phyloP scores from a whole-genome alignment of 352 stramenopile species.

The Phytophthora capsici region DNA sequence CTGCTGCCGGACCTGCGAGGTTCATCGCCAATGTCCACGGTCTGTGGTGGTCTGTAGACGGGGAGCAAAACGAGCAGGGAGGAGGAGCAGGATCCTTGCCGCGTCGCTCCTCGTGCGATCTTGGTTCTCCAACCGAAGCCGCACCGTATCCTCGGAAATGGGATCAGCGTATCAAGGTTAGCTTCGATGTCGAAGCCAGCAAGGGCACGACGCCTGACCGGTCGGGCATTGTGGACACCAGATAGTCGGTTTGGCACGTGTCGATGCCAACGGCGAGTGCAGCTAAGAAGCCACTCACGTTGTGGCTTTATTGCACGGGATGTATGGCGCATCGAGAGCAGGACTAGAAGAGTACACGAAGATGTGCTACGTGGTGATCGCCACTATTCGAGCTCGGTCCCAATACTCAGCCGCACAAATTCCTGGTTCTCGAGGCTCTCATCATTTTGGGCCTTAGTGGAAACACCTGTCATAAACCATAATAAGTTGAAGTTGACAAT shows the following conservation, averaged over 20 bases:
- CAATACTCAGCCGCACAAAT: slow-evolving; percentile 18
- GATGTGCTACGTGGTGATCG: slow-evolving; percentile 17
- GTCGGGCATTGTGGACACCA: slow-evolving; percentile 34
- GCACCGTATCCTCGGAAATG: slow-evolving; percentile 25
- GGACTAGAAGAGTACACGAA: neutral
- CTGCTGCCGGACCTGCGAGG: slow-evolving; percentile 17
- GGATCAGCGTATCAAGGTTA: slow-evolving; percentile 24
- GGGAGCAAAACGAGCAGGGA: slow-evolving; percentile 10
- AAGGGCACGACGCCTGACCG: slow-evolving; percentile 19
- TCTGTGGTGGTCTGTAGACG: slow-evolving; percentile 33
- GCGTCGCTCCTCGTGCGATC: slow-evolving; percentile 32
- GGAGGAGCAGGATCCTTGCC: slow-evolving; percentile 31
- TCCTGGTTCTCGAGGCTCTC: slow-evolving; percentile 1
- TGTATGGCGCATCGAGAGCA: slow-evolving; percentile 26
- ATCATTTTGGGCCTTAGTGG: slow-evolving; percentile 37
- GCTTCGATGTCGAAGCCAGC: slow-evolving; percentile 13
- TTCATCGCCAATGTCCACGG: neutral
- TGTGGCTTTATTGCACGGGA: slow-evolving; percentile 15
- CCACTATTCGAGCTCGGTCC: slow-evolving; percentile 8
- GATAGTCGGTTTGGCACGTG: slow-evolving; percentile 37
- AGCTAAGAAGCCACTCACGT: slow-evolving; percentile 19
- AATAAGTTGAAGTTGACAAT: slow-evolving; percentile 13
- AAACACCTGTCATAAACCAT: slow-evolving; percentile 20
- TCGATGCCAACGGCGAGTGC: slow-evolving; percentile 16
- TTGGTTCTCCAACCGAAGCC: slow-evolving; percentile 24